Conservation (phyloP, 139 green algal genomes). For the Micractinium conductrix region DNA sequence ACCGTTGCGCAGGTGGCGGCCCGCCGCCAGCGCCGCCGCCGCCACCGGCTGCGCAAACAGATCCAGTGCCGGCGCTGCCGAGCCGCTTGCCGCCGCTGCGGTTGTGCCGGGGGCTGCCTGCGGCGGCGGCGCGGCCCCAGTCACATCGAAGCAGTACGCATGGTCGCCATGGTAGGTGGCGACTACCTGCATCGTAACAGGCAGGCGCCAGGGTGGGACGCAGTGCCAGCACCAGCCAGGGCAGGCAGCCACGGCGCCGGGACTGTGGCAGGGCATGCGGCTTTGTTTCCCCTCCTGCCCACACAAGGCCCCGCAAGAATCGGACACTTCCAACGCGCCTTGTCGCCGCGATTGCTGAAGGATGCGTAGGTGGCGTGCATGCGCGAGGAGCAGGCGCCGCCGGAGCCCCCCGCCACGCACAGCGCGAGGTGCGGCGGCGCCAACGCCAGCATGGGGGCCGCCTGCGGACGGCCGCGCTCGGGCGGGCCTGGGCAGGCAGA, state of each 20-base stretch:
- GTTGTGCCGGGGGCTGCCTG: background rate
- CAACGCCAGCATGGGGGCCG: constrained; percentile 48
- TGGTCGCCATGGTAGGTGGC: constrained; percentile 83
- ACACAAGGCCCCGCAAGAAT: no score
- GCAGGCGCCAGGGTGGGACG: background rate
- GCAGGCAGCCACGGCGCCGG: no score
- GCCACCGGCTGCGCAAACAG: constrained; percentile 8
- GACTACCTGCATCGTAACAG: constrained; percentile 51
- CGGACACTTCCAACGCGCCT: constrained; percentile 33
- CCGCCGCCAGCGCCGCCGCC: background rate
- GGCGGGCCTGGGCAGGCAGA: background rate
- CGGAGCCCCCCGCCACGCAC: background rate
- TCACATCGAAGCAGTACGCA: constrained; percentile 81
- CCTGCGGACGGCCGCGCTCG: background rate
- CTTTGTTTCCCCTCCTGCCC: no score
- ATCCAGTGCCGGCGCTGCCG: background rate
- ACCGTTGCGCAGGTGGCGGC: background rate
- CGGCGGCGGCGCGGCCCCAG: background rate
- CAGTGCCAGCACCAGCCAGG: no score
- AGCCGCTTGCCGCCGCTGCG: background rate
- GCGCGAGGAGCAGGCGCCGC: constrained; percentile 6
- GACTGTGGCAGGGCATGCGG: no score
- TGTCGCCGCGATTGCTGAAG: constrained; percentile 71
- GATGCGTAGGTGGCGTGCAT: constrained; percentile 68
- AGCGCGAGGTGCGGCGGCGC: constrained; percentile 59